phyloP scores from a whole-genome alignment of 2,329 filamentous ascomycete genomes.

The Ophiostoma sp. region DNA sequence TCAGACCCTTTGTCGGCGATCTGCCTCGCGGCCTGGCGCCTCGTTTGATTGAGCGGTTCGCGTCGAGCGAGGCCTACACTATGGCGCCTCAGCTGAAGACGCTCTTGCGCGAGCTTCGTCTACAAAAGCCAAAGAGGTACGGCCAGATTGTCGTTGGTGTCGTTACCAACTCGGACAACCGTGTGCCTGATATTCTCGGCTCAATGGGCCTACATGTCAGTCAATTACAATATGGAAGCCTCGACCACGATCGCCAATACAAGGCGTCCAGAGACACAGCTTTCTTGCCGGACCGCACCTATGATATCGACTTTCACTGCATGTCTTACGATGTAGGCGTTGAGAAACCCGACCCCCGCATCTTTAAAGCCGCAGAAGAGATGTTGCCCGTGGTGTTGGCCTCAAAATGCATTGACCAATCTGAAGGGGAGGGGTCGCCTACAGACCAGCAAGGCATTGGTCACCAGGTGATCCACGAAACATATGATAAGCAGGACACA shows the following conservation, averaged over 20 bases:
- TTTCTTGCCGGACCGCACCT: background rate
- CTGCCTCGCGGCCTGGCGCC: conserved; percentile 44
- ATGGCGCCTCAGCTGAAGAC: conserved; percentile 43
- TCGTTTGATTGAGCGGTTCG: conserved; percentile 49
- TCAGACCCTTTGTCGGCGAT: conserved; percentile 39
- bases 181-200: conserved; percentile 50
- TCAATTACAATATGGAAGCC: conserved; percentile 31
- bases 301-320: conserved; percentile 51
- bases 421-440: background rate
- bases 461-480: background rate
- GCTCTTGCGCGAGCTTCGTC: conserved; percentile 38
- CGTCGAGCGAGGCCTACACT: conserved; percentile 48
- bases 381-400: conserved; percentile 31
- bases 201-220: conserved; percentile 49
- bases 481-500: background rate
- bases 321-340: conserved; percentile 59
- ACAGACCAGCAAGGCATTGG: background rate
- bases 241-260: background rate
- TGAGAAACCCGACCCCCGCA: conserved; percentile 53
- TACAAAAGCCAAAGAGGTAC: background rate
- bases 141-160: conserved; percentile 46
- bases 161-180: conserved; percentile 59
- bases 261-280: background rate
- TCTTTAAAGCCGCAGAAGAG: conserved; percentile 51
- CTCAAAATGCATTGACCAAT: background rate